These are phyloP conservation scores for Coniochaeta sp. DNA, from an alignment of 2,329 filamentous ascomycete genomes.

Conservation along the genomic window DNA sequence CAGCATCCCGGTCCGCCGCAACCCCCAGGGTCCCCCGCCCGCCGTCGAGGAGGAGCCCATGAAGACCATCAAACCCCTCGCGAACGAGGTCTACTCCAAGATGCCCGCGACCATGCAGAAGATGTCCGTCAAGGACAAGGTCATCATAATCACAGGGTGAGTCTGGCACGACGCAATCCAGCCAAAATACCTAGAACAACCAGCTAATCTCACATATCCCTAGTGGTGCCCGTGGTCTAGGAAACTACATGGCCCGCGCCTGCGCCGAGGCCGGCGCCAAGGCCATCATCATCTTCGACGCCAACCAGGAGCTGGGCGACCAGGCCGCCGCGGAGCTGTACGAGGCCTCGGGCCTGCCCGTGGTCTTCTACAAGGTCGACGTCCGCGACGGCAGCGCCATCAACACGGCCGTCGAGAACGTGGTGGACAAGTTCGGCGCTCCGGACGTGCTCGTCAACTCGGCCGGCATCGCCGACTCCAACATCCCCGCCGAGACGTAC, in stretches of 20 bases:
- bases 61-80: slow-evolving; percentile 39
- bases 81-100: slow-evolving; percentile 42
- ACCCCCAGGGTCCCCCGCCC: slow-evolving; percentile 33
- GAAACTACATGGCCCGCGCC: slow-evolving; percentile 72
- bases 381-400: slow-evolving; percentile 66
- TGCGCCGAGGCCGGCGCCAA: slow-evolving; percentile 70
- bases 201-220: slow-evolving; percentile 19
- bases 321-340: slow-evolving; percentile 62
- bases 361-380: slow-evolving; percentile 73
- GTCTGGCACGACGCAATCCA: slow-evolving; percentile 14
- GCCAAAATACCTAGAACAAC: not conserved
- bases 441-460: slow-evolving; percentile 74
- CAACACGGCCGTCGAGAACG: slow-evolving; percentile 59
- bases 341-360: slow-evolving; percentile 64
- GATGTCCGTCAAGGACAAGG: slow-evolving; percentile 63
- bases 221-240: slow-evolving; percentile 68
- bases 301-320: slow-evolving; percentile 68
- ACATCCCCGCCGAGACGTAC: slow-evolving; percentile 76
- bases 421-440: slow-evolving; percentile 58
- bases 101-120: slow-evolving; percentile 61
- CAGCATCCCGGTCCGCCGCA: slow-evolving; percentile 44
- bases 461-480: slow-evolving; percentile 75
- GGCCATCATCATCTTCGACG: slow-evolving; percentile 68
- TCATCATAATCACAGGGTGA: slow-evolving; percentile 66
- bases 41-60: slow-evolving; percentile 32